Evolutionary conservation across 768 basidiomycete genomes (phyloP).

Genomic region (Cystobasidium ongulense): DNA sequence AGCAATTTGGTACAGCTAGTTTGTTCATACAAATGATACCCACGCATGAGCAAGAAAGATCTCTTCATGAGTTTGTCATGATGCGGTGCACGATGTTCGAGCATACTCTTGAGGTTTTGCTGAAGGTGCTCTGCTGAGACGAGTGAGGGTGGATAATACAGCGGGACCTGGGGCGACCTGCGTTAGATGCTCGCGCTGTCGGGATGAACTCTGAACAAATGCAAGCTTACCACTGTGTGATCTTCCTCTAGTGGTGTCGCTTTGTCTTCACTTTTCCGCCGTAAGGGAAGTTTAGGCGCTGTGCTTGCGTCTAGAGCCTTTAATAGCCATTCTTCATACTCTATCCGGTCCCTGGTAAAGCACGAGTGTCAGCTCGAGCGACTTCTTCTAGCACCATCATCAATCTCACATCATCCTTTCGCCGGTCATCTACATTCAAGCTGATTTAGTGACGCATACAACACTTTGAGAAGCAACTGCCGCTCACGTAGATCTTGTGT

Average conservation of each 20-base stretch:
- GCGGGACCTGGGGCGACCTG: background rate
- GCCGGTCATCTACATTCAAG: constrained; percentile 7
- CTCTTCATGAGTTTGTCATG: constrained; percentile 26
- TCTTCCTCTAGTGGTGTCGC: background rate
- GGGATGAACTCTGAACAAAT: too few species aligned
- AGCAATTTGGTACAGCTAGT: background rate
- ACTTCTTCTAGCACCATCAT: background rate
- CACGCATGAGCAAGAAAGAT: constrained; percentile 13
- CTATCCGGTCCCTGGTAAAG: constrained; percentile 27
- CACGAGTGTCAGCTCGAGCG: background rate
- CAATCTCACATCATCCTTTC: constrained; percentile 24
- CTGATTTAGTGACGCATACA: background rate
- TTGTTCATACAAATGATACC: background rate
- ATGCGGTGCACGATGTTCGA: constrained; percentile 26
- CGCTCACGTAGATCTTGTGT: constrained; percentile 27
- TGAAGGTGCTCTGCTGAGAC: background rate
- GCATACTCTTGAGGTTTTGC: background rate
- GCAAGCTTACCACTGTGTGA: background rate
- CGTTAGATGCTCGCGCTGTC: background rate
- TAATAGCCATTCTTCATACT: constrained; percentile 30
- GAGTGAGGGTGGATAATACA: constrained; percentile 3
- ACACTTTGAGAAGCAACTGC: background rate
- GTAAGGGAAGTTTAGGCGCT: constrained; percentile 2
- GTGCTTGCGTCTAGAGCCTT: constrained; percentile 29
- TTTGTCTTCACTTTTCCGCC: background rate